Evolutionary conservation across 768 basidiomycete species (phyloP), one percentile per base, ranked within the genome.

Genomic region (Trametes cinnabarina): DNA sequence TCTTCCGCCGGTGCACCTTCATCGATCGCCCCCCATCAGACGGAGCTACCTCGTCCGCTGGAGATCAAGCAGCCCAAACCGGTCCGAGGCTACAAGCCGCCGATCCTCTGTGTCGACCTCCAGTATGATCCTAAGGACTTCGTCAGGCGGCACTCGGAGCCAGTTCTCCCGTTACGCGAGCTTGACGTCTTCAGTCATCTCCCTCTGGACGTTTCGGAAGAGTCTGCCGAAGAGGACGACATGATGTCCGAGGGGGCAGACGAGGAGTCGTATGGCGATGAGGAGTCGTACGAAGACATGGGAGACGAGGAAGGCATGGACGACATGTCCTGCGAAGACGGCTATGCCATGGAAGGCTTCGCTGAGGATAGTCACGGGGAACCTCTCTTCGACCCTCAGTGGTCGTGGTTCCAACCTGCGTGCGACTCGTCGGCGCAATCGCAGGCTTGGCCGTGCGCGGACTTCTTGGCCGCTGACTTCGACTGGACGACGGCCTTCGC

Each of bases 21-120:
- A 61, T 61, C 60, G 60, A 61, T 61, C 47, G 60, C 60, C 9
- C 60, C 60, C 34, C 55, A 61, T 57, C 50, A 61, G 41, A 61
- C 55, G n/a, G 44, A 61, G 47, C 55, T 61, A 9, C 51, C 58
- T 15, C 58, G 58, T 23, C 53, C 40, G 15, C 47, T 61, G 43
- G 60, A 61, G 55, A 51, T 61, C 39, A 28, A 52, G 51, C 49
- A 51, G 42, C 60, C 60, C 15, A 55, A 44, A 43, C 60, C 60
- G 55, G 60, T 61, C 55, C 60, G 60, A 47, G 60, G 42, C 2
- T 61, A 48, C 51, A 61, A 61, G 60, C 60, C 60, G 50, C 60
- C 54, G 40, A 57, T 61, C 55, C 42, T 61, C 23, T 49, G 41
- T 3, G 55, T 39, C 15, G 60, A 49, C 39, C 8, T 15, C 14